A percentile compares a stretch with the other conserved stretches of the same genome.
phyloP scores from a whole-genome alignment of 345 rosid species.

The Arabis alpina region DNA sequence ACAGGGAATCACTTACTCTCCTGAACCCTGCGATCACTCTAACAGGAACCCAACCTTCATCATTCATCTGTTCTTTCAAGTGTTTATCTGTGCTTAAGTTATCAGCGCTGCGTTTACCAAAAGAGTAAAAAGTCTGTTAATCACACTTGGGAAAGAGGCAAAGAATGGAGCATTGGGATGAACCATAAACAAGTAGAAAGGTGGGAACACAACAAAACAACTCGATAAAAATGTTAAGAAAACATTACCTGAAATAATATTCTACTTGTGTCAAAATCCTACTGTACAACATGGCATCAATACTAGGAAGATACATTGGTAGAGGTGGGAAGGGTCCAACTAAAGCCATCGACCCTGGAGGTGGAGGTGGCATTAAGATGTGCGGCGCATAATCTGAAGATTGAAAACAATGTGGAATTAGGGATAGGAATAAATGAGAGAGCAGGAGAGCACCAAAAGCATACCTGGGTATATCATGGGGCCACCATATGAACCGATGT shows the following conservation, averaged over 20 bases:
- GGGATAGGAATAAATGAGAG: not conserved
- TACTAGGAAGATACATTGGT: slow-evolving; percentile 20
- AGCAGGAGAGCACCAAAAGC: not conserved
- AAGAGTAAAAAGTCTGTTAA: slow-evolving; percentile 7
- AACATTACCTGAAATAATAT: slow-evolving; percentile 77
- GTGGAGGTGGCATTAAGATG: slow-evolving; percentile 30
- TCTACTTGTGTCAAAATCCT: slow-evolving; percentile 70
- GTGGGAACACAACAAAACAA: slow-evolving; percentile 11
- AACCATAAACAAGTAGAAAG: slow-evolving; percentile 12
- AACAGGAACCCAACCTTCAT: slow-evolving; percentile 85
- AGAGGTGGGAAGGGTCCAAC: slow-evolving; percentile 32
- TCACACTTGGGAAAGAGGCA: slow-evolving; percentile 1
- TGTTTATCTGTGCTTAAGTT: slow-evolving; percentile 72
- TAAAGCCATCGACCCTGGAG: slow-evolving; percentile 31
- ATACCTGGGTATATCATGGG: slow-evolving; percentile 38
- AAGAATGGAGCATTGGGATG: slow-evolving; percentile 4
- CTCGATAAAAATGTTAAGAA: not conserved
- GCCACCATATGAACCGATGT: slow-evolving; percentile 38
- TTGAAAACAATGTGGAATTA: not conserved
- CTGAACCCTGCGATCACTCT: slow-evolving; percentile 76
- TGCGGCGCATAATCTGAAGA: slow-evolving; percentile 30
- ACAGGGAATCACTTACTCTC: slow-evolving; percentile 57
- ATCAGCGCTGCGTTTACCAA: slow-evolving; percentile 59
- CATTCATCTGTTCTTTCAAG: slow-evolving; percentile 83
- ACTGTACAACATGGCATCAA: slow-evolving; percentile 33